phyloP scores from a whole-genome alignment of 306 rosid genomes.

The Lablab purpureus region DNA sequence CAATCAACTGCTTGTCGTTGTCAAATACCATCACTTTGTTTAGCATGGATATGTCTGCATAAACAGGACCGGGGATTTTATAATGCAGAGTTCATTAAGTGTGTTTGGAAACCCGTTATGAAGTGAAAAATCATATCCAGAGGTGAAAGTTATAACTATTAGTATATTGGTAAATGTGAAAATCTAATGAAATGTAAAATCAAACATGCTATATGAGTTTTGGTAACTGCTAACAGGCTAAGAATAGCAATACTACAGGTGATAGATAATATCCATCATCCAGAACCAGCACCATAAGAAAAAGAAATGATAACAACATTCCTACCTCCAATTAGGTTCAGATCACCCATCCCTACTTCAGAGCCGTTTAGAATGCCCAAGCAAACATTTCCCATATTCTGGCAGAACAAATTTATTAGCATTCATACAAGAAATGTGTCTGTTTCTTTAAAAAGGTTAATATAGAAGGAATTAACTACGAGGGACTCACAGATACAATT shows the following conservation, averaged over 20 bases:
- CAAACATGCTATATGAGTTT: not conserved
- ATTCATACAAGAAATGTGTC: conserved; percentile 2
- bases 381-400: conserved; percentile 88
- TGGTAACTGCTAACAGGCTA: not conserved
- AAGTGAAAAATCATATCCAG: no score
- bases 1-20: conserved; percentile 81
- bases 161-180: no score
- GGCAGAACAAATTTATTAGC: conserved; percentile 40
- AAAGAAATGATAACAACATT: conserved; percentile 19
- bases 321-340: conserved; percentile 86
- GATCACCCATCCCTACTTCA: conserved; percentile 69
- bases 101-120: no score
- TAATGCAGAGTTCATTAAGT: conserved; percentile 17
- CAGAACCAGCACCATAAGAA: conserved; percentile 24
- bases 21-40: conserved; percentile 81
- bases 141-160: no score
- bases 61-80: not conserved
- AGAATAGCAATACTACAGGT: not conserved
- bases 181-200: no score
- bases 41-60: conserved; percentile 81
- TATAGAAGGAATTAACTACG: conserved; percentile 13
- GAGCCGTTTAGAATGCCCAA: conserved; percentile 88
- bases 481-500: conserved; percentile 70
- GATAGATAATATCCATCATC: not conserved
- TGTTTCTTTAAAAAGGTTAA: conserved; percentile 25